Evolutionary conservation across 192 early-diverging fungal species (phyloP), one percentile per base, ranked within the genome.

Genomic region (Backusella macrospora): DNA sequence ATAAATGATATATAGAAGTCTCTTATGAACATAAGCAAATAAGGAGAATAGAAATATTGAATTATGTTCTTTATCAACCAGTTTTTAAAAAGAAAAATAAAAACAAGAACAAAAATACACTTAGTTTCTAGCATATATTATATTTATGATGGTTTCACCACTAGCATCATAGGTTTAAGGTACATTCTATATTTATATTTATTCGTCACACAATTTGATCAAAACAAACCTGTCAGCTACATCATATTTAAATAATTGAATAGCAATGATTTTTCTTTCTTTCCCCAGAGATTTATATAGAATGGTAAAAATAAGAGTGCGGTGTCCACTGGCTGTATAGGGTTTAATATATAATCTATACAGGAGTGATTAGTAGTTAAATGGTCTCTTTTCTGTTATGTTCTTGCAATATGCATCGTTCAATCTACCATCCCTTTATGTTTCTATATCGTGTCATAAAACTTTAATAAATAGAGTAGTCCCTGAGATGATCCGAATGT

Each of bases 141-240:
- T 12, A 26, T 59, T 52, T 21, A 5, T 59, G 10, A 59, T 18
- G 21, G 52, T 59, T 59, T 59, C 52, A 59, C 52, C 21, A 59
- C 26, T 2, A 59, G 18, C 52, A 59, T 59, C 52, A 59, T 34
- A 34, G 2, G 29, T 34, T 34, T 34, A 34, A 34, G 29, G 29
- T 34, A 2, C 29, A 34, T 59, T 26, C 21, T 59, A 26, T 49
- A 13, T 59, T 59, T 23, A 59, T 59, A 59, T 13, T 3, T 59
- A 13, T 59, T 26, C 26, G 52, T 59, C 21, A 10, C 21, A 59
- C 52, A 26, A 59, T 59, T 59, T 23, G 21, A 59, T 59, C 52
- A 59, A 59, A 59, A 59, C 52, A 59, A 59, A 59, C 52, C 52
- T 59, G 52, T 59, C 52, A 59, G 52, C 52, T 59, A 59, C 52